Conservation (phyloP, 768 basidiomycete genomes). For the Cyclocybe cylindracea region DNA sequence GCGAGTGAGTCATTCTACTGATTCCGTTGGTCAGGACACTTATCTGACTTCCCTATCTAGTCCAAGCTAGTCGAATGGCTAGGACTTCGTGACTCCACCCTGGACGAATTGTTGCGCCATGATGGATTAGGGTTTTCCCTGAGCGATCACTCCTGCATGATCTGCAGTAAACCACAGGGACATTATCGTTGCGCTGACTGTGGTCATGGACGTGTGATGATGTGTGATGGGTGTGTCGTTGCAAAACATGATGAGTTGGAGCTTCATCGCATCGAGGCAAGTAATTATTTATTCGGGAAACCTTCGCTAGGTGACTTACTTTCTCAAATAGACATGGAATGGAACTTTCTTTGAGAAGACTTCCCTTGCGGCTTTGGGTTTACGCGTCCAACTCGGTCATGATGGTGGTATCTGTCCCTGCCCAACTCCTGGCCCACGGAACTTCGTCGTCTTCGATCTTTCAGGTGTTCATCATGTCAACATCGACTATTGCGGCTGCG, state of each 20-base stretch:
- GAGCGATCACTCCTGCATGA: background rate
- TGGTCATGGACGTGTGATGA: background rate
- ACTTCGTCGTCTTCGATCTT: slow-evolving; percentile 13
- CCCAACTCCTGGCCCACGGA: background rate
- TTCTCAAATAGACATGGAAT: slow-evolving; percentile 6
- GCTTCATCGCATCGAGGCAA: slow-evolving; percentile 12
- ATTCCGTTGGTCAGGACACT: no score
- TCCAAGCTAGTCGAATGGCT: slow-evolving; percentile 7
- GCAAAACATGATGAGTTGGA: background rate
- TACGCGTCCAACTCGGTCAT: slow-evolving; percentile 14
- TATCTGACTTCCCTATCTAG: no score
- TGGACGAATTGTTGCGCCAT: slow-evolving; percentile 7
- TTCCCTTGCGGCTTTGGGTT: slow-evolving; percentile 1
- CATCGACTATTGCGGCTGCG: slow-evolving; percentile 13
- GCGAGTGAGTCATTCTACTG: no score
- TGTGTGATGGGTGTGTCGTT: slow-evolving; percentile 3
- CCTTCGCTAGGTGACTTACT: background rate
- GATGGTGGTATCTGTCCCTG: slow-evolving; percentile 8
- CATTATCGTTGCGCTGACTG: slow-evolving; percentile 11
- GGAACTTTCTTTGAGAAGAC: slow-evolving; percentile 9
- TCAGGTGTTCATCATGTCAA: slow-evolving; percentile 8
- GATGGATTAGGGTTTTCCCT: background rate
- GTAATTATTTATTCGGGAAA: background rate
- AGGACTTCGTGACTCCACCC: background rate
- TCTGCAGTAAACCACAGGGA: no score